Evolutionary conservation across 1,284 basidiomycete genomes (phyloP), one percentile per base, ranked within the genome.

Genomic region (Trichosporon sp.): DNA sequence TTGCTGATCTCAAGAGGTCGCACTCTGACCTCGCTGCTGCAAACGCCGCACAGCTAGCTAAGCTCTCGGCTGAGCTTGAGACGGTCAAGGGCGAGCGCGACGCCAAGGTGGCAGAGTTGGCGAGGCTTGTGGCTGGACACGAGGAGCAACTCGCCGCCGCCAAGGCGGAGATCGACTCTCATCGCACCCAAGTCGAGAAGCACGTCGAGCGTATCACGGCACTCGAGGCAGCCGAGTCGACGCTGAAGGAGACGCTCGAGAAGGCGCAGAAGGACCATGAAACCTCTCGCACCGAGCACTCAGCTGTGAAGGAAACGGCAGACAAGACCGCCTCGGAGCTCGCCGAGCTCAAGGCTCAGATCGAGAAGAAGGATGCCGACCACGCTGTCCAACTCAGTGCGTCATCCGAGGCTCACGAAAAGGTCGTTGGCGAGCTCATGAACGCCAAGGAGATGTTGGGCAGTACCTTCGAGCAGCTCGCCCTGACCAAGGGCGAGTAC

Each of bases 1-100:
- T 79, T 6, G 68, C 74, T 5, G 76, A 79, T 16, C 68, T 78
- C 0, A 64, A 71, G n/a, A 70, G 67, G 56, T 73, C 74, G 11
- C 62, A 73, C 25, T 71, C 77, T 44, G 74, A 78, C 56, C 63
- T 76, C 4, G 64, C 69, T 5, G 61, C 73, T 10, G 77, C 75
- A 29, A 71, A 71, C 60, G 70, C 75, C 52, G 52, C 66, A 4
- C 54, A 68, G 23, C 54, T 70, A 3, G 71, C 73, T 31, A 69
- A 70, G 25, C 60, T 70, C 21, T 49, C 64, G 32, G 62, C 58
- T 3, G 63, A 70, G 49, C 56, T 64, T 9, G 25, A 59, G 3
- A n/a, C 16, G 5, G 56, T 56, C 14, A 62, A 49, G 21, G 37
- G 57, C 23, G 64, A 63, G 33, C 61, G 61, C 11, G 61, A 63